Base-by-base conservation (phyloP, 805 yeast genomes). In the Nematodospora valgi region DNA sequence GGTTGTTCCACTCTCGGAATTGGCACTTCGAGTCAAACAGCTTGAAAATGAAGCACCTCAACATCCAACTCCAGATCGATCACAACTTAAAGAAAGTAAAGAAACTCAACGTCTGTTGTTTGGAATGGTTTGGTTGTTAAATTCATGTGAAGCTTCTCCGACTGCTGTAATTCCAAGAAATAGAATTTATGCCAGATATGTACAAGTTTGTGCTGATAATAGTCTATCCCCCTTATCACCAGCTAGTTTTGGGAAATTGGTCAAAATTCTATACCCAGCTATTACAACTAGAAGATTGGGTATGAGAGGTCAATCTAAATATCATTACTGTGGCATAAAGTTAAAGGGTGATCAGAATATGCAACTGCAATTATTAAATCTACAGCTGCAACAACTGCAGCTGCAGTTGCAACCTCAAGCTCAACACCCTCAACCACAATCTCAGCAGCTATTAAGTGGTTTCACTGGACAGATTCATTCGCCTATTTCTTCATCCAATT, bases 251-350 rank as follows among this genome's bases (percentile, higher is more conserved):
- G 95, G 95, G 4, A 84, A 82, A 49, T 61, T 82, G 27, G 86
- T 85, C 13, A 68, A 80, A 39, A 63, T 80, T 4, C 58, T 77
- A 4, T 82, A 73, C 47, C 93, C 95, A 0, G 64, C 67, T 36
- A 64, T 86, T 41, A 77, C 79, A 20, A 83, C 93, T 0, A 72
- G 94, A 44, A 70, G 96, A 35, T 64, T 87, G 35, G 96, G 96
- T 2, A 76, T 80, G 55, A 68, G 95, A 32, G 89, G 89, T 2
- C 83, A 81, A 50, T 79, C 91, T 14, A 82, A 82, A 52, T 88
- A 88, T 57, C 94, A 86, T 54, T 87, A 86, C 51, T 83, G 91
- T 57, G 95, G 95, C 3, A 68, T 88, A 34, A 72, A 70, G 45
- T 47, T 72, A 17, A 49, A 58, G 28, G 64, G 64, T 31, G 67